A percentile compares a stretch with the other conserved stretches of the same genome.
Conservation (phyloP, 2,329 filamentous ascomycete genomes). For the Calonectria leucothoes region DNA sequence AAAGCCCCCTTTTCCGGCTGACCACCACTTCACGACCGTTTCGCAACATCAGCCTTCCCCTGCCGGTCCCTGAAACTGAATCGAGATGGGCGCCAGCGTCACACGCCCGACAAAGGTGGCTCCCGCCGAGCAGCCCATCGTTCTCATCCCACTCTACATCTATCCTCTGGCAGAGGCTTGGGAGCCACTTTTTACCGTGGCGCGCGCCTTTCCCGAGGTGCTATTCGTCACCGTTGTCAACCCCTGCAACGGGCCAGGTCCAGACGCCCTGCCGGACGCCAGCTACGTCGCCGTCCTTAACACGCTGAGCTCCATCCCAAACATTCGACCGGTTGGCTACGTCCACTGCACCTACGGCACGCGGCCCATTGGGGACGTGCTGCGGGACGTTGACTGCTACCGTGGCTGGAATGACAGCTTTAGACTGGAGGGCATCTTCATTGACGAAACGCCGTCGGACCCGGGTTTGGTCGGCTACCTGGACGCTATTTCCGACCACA, state of each 20-base stretch:
- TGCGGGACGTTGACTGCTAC: constrained; percentile 23
- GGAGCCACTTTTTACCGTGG: constrained; percentile 25
- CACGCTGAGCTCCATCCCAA: constrained; percentile 13
- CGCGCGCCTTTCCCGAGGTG: constrained; percentile 17
- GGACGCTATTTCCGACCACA: constrained; percentile 19
- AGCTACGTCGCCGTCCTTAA: constrained; percentile 21
- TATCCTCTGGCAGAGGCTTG: constrained; percentile 26
- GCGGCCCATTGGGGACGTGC: constrained; percentile 5
- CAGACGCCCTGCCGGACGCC: constrained; percentile 24
- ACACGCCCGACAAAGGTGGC: background rate
- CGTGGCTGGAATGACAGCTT: constrained; percentile 28
- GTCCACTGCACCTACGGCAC: constrained; percentile 31
- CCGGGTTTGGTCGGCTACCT: background rate
- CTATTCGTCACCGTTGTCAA: constrained; percentile 28
- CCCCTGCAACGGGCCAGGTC: constrained; percentile 25
- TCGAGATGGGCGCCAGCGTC: constrained; percentile 1
- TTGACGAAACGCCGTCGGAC: constrained; percentile 29
- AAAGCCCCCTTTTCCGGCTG: background rate
- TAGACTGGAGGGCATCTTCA: constrained; percentile 29
- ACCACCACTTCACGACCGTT: background rate
- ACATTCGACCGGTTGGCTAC: constrained; percentile 24
- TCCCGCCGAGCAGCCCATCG: constrained; percentile 10
- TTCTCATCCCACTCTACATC: constrained; percentile 30
- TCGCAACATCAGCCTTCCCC: background rate
- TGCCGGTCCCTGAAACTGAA: constrained; percentile 1